Percentiles rank a stretch among this genome's conserved stretches.
Conservation (phyloP, 2,329 filamentous ascomycete species). For the Scopulariopsis brevicaulis region DNA sequence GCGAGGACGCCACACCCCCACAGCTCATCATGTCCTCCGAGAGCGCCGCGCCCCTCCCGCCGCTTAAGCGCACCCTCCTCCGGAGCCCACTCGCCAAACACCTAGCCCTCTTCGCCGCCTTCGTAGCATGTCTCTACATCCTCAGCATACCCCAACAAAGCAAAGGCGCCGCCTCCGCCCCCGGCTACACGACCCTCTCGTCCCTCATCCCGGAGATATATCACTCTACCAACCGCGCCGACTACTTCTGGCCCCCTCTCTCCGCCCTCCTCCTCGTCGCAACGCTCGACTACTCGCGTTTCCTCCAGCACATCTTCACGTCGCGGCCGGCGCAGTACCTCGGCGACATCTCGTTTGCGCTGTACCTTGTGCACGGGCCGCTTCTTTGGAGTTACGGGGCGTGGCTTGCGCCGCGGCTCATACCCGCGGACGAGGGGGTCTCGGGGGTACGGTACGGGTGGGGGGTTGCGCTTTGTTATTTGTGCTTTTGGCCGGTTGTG, state of each 20-base stretch:
- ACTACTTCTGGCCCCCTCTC: conserved; percentile 55
- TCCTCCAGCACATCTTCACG: conserved; percentile 49
- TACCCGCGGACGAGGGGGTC: conserved; percentile 31
- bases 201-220: neutral
- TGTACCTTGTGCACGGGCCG: conserved; percentile 56
- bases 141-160: conserved; percentile 2
- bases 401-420: conserved; percentile 47
- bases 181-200: conserved; percentile 33
- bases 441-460: conserved; percentile 47
- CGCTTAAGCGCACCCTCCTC: neutral
- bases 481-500: conserved; percentile 48
- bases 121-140: neutral
- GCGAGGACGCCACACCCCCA: neutral
- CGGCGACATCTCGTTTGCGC: conserved; percentile 47
- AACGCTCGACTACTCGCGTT: conserved; percentile 42
- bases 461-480: conserved; percentile 48
- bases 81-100: neutral
- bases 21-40: neutral
- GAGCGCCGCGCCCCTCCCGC: neutral
- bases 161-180: neutral
- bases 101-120: neutral
- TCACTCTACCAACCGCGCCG: neutral
- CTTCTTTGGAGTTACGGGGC: conserved; percentile 49
- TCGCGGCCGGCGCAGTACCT: conserved; percentile 47
- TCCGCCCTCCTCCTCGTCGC: conserved; percentile 45